Base-by-base conservation (phyloP, 306 rosid genomes). In the Castanea crenata region DNA sequence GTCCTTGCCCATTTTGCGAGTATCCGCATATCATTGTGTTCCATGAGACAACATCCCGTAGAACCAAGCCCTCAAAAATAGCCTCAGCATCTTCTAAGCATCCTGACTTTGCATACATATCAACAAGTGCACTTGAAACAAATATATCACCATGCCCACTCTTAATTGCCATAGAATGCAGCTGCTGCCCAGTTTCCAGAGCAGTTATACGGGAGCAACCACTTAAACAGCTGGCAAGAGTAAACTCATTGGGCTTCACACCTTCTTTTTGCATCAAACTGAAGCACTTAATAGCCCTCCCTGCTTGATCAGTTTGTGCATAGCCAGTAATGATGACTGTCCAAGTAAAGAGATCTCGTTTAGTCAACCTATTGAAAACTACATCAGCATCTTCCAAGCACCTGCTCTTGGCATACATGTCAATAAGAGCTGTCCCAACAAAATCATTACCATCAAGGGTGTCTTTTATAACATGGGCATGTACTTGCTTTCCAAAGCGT, bases 41-140 rank as follows among this genome's bases (percentile, higher is more conserved):
- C 87, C 87, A 80, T 35, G 77, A 72, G 52, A 76, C 76, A 32
- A 51, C 74, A 76, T 84, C 87, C 35, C 67, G 78, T 49, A 55
- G n/a, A 79, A 56, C 73, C 73, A 80, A 54, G 44, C 68, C 78
- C 76, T 72, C 59, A 73, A 84, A 84, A 64, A 84, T 76, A 32
- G 75, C 55, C 76, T 79, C 87, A 44, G 87, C 87, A 76, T 84
- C 87, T 79, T 84, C 81, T 55, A 84, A 79, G 73, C 73, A 65
- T 56, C 84, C 87, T 56, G 81, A 84, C 73, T 84, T 84, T 80
- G 87, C 87, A 84, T 84, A 80, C 80, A 84, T 72, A 73, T 84
- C 83, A 65, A 80, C 55, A 34, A 84, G 76, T 51, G 87, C 84
- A 76, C 81, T 41, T 10, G 72, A 67, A 67, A 67, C 72, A 67